phyloP scores from a whole-genome alignment of 352 stramenopile species.

The Vaucheria bursata region DNA sequence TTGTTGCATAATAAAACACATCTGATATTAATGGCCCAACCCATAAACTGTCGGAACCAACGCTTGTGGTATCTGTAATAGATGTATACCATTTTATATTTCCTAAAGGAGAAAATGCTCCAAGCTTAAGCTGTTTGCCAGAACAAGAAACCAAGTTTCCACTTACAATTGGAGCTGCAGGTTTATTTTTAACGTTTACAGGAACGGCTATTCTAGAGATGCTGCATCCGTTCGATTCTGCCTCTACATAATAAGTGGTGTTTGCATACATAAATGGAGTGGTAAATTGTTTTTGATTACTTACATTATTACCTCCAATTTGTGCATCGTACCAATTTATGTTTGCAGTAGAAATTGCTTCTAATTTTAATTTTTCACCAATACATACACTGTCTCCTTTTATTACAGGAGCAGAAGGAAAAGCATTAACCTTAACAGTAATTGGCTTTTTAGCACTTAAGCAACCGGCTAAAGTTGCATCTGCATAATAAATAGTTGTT shows the following conservation, averaged over 20 bases:
- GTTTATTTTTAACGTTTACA: slow-evolving; percentile 9
- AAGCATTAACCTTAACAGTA: slow-evolving; percentile 8
- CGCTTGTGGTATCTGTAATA: slow-evolving; percentile 7
- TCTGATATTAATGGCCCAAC: slow-evolving; percentile 7
- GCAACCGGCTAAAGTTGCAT: slow-evolving; percentile 5
- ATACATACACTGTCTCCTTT: slow-evolving; percentile 8
- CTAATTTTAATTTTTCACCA: slow-evolving; percentile 9
- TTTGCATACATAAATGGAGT: slow-evolving; percentile 8
- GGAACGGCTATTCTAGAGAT: slow-evolving; percentile 6
- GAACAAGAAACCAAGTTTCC: slow-evolving; percentile 7
- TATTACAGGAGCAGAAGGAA: slow-evolving; percentile 7
- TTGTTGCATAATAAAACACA: slow-evolving; percentile 9
- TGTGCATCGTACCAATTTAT: slow-evolving; percentile 8
- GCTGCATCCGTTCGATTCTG: slow-evolving; percentile 4
- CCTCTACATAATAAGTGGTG: slow-evolving; percentile 7
- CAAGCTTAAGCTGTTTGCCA: slow-evolving; percentile 6
- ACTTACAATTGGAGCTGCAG: slow-evolving; percentile 6
- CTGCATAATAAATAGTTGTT: slow-evolving; percentile 9
- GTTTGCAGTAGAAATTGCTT: slow-evolving; percentile 8
- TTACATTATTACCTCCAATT: slow-evolving; percentile 9
- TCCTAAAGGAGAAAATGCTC: slow-evolving; percentile 7
- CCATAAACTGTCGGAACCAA: slow-evolving; percentile 6
- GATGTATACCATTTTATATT: slow-evolving; percentile 9
- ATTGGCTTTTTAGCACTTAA: slow-evolving; percentile 8
- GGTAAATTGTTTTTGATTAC: slow-evolving; percentile 9